These are phyloP conservation scores for Paraphoma sp. DNA, from an alignment of 2,329 filamentous ascomycete genomes.

Conservation along the genomic window DNA sequence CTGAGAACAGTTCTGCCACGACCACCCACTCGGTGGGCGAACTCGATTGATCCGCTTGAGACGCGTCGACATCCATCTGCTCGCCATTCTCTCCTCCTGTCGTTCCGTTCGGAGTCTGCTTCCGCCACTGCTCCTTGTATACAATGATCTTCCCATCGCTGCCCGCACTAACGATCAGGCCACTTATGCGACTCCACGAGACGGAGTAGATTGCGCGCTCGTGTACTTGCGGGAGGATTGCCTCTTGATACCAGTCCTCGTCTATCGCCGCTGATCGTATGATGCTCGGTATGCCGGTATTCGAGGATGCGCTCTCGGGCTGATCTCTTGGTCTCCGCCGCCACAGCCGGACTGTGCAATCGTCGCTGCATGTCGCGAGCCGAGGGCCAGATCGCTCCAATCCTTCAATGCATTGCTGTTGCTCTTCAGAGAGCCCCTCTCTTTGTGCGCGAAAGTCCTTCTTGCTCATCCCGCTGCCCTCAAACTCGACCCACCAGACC, in stretches of 20 bases:
- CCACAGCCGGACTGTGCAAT: constrained; percentile 83
- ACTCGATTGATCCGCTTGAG: constrained; percentile 9
- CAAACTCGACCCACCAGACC: constrained; percentile 85
- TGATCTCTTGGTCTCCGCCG: constrained; percentile 64
- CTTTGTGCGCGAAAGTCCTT: constrained; percentile 31
- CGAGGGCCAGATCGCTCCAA: constrained; percentile 59
- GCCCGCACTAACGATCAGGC: constrained; percentile 84
- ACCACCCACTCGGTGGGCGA: constrained; percentile 70
- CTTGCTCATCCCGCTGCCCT: constrained; percentile 50
- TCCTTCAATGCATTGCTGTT: constrained; percentile 43
- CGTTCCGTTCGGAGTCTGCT: constrained; percentile 27
- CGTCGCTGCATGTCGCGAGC: constrained; percentile 84
- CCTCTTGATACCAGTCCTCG: constrained; percentile 84
- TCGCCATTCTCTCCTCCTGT: constrained; percentile 28
- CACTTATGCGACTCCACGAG: constrained; percentile 79
- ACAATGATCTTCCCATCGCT: constrained; percentile 65
- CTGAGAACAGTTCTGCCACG: constrained; percentile 71
- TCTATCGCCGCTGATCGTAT: constrained; percentile 75
- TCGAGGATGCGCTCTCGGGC: constrained; percentile 50
- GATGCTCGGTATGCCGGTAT: constrained; percentile 82
- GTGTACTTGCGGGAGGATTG: constrained; percentile 76
- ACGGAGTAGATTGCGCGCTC: constrained; percentile 83
- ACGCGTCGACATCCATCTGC: constrained; percentile 21
- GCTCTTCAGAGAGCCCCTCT: constrained; percentile 38
- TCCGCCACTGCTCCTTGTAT: constrained; percentile 26